Conservation (phyloP, 345 rosid genomes). For the Dovyalis caffra region DNA sequence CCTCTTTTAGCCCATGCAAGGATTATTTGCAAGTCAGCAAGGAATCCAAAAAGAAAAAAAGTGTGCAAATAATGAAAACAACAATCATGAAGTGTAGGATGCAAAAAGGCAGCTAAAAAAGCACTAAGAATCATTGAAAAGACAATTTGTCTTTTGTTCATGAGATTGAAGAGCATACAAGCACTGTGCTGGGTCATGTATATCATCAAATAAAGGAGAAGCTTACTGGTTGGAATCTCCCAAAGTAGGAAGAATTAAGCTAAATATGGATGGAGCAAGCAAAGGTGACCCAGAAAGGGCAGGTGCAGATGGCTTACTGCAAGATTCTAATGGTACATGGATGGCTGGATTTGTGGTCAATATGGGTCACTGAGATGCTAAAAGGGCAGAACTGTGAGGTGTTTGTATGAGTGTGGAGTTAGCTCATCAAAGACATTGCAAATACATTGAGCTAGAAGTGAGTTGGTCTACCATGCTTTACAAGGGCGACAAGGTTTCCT, state of each 20-base stretch:
- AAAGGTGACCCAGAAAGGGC: neutral
- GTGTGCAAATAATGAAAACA: neutral
- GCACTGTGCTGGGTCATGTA: neutral
- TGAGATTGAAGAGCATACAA: no score
- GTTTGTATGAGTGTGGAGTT: neutral
- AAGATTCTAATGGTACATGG: neutral
- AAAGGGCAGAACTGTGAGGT: neutral
- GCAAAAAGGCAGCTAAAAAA: neutral
- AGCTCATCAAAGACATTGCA: neutral
- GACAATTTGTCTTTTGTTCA: no score
- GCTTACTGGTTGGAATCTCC: neutral
- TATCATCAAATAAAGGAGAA: neutral
- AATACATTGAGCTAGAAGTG: neutral
- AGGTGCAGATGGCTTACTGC: neutral
- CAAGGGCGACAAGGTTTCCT: neutral
- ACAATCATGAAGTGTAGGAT: neutral
- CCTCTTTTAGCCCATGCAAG: constrained; percentile 40
- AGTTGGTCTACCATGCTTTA: neutral
- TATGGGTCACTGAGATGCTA: neutral
- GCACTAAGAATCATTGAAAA: neutral
- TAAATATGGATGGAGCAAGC: neutral
- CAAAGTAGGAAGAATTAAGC: neutral
- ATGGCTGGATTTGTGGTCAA: neutral
- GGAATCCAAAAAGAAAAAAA: neutral
- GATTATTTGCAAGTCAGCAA: constrained; percentile 2